These are phyloP conservation scores for Paramecium bursaria DNA, from an alignment of 73 alveolate species.

Conservation along the genomic window DNA sequence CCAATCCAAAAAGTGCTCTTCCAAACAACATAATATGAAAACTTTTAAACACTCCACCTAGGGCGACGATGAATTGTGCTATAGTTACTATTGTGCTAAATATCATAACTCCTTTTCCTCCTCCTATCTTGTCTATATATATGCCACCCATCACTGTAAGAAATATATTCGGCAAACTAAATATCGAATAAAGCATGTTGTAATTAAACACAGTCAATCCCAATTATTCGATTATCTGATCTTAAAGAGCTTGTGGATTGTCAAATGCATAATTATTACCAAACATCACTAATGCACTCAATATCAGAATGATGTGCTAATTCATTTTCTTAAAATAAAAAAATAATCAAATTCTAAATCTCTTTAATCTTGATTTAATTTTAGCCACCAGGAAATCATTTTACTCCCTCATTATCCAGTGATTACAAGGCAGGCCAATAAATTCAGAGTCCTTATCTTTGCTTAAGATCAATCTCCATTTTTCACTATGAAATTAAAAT, in stretches of 20 bases:
- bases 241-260: conserved; percentile 52
- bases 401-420: conserved; percentile 50
- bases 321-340: too few relatives aligned
- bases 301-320: conserved; percentile 1
- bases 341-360: conserved; percentile 46
- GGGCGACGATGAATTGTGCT: conserved; percentile 48
- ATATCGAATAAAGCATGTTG: conserved; percentile 5
- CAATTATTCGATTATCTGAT: conserved; percentile 37
- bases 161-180: conserved; percentile 49
- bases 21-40: conserved; percentile 68
- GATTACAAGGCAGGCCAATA: conserved; percentile 26
- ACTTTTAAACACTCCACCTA: conserved; percentile 50
- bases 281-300: conserved; percentile 9
- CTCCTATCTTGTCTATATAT: conserved; percentile 27
- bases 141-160: conserved; percentile 33
- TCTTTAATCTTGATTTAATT: conserved; percentile 28
- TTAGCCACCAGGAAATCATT: conserved; percentile 14
- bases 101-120: conserved; percentile 31
- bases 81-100: conserved; percentile 38
- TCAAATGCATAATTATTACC: conserved; percentile 59
- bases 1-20: conserved; percentile 70
- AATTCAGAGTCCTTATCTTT: conserved; percentile 46
- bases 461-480: conserved; percentile 53
- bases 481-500: conserved; percentile 59
- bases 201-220: not conserved